Base-by-base conservation (phyloP, 495 filamentous ascomycete genomes). In the Trichocladium antarcticum region DNA sequence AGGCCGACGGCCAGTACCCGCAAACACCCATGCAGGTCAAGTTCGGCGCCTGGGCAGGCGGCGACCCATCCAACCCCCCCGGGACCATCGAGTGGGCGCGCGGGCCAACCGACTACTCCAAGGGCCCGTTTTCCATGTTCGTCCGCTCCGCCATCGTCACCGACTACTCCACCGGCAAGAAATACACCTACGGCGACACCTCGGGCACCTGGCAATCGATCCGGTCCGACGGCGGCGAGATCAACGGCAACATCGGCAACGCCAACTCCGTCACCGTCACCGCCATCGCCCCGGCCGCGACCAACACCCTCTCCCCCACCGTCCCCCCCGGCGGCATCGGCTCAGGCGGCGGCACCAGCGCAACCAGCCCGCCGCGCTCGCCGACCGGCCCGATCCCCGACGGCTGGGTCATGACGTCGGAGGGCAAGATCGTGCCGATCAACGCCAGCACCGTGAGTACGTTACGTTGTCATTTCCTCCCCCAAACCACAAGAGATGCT, bases 21-120 rank as follows among this genome's bases (percentile, higher is more conserved):
- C 90, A 96, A 66, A 90, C 87, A 1, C 90, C 90, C 3, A 88
- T 89, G 81, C 78, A 83, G 50, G 65, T 95, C 56, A 87, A 87
- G 60, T 73, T 95, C 44, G 92, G 92, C 48, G 72, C 82, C 45
- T 96, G 92, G 92, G 76, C 81, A 42, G 90, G 84, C 56, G 90
- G 90, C 61, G 89, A 93, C 59, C 63, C 81, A 1, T 62, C 62
- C 55, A 89, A 90, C 58, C 60, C 77, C 8, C 62, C 76, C 10
- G 87, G 85, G 47, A 95, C 90, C 12, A 85, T 96, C 40, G 43
- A 80, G 46, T 98, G 92, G 92, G 87, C 92, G 49, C 78, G 81
- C 31, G 92, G 92, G 28, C 73, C 72, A 29, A 90, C 84, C 17
- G 80, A 90, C 64, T 95, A 89, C 61, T 74, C 75, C 42, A 52